Percentiles rank a stretch among this genome's conserved stretches.
Evolutionary conservation across 179 eudicot genomes (phyloP).

Genomic region (Corrigiola litoralis): DNA sequence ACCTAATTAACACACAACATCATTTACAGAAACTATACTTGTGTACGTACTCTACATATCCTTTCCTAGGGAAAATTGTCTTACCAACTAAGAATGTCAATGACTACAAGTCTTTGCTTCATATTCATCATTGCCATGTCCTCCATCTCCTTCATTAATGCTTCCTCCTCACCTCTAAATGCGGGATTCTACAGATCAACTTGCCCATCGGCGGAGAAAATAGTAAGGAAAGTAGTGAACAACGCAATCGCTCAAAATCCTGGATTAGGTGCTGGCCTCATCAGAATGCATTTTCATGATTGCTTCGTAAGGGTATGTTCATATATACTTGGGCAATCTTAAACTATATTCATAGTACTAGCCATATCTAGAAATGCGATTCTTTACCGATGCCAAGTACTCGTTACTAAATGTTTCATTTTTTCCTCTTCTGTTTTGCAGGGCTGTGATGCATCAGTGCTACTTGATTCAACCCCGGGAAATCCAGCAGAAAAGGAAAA

Average conservation of each 20-base stretch:
- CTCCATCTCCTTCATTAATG: neutral
- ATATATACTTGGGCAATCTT: too few species aligned
- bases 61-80: too few species aligned
- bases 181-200: slow-evolving; percentile 29
- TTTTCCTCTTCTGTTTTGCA: neutral
- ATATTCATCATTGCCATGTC: slow-evolving; percentile 3
- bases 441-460: slow-evolving; percentile 37
- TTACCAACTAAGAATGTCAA: slow-evolving; percentile 1
- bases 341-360: too few species aligned
- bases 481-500: slow-evolving; percentile 36
- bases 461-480: slow-evolving; percentile 36
- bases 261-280: slow-evolving; percentile 36
- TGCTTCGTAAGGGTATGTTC: slow-evolving; percentile 43
- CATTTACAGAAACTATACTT: too few species aligned
- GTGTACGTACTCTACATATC: too few species aligned
- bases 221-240: slow-evolving; percentile 28
- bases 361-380: too few species aligned
- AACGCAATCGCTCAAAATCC: slow-evolving; percentile 23
- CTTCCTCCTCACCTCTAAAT: slow-evolving; percentile 13
- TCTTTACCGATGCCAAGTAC: too few species aligned
- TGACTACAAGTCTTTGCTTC: neutral
- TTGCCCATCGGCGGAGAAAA: slow-evolving; percentile 41
- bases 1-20: too few species aligned
- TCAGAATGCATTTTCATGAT: slow-evolving; percentile 46
- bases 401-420: too few species aligned